Evolutionary conservation across 345 rosid species (phyloP).

Genomic region (Orychophragmus violaceus): DNA sequence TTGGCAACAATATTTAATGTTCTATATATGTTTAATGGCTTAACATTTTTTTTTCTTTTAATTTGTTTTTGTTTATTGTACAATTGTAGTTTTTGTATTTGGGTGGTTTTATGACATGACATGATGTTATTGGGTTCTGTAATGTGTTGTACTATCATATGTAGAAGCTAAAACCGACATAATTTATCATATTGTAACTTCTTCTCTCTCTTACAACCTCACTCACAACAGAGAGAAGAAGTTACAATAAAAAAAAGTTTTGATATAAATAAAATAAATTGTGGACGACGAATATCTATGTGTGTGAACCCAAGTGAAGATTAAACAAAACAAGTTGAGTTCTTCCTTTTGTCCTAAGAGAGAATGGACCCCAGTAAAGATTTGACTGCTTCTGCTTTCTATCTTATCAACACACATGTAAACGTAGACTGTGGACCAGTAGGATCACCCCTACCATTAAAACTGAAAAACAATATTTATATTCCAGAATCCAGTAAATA

Average conservation of each 20-base stretch:
- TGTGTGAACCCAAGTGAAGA: slow-evolving; percentile 27
- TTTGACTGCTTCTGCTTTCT: slow-evolving; percentile 31
- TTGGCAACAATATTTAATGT: too few relatives aligned
- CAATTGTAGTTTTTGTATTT: not conserved
- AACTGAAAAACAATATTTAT: not conserved
- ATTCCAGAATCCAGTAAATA: not conserved
- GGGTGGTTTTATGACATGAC: not conserved
- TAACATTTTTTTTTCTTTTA: not conserved
- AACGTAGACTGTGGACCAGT: slow-evolving; percentile 26
- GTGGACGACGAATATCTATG: slow-evolving; percentile 13
- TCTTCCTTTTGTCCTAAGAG: slow-evolving; percentile 27
- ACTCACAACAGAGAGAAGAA: not conserved
- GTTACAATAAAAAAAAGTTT: not conserved
- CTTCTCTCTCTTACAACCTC: too few relatives aligned
- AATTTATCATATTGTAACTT: too few relatives aligned
- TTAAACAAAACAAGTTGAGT: slow-evolving; percentile 21
- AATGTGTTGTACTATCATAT: slow-evolving; percentile 16
- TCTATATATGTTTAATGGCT: slow-evolving; percentile 7
- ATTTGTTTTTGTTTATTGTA: not conserved
- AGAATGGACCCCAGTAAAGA: slow-evolving; percentile 27
- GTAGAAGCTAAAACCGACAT: slow-evolving; percentile 16
- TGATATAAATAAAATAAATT: too few relatives aligned
- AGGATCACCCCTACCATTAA: slow-evolving; percentile 3
- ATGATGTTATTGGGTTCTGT: not conserved
- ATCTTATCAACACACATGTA: slow-evolving; percentile 29